A percentile compares a stretch with the other conserved stretches of the same genome.
phyloP scores from a whole-genome alignment of 2,329 filamentous ascomycete genomes.

The Seiridium unicorne region DNA sequence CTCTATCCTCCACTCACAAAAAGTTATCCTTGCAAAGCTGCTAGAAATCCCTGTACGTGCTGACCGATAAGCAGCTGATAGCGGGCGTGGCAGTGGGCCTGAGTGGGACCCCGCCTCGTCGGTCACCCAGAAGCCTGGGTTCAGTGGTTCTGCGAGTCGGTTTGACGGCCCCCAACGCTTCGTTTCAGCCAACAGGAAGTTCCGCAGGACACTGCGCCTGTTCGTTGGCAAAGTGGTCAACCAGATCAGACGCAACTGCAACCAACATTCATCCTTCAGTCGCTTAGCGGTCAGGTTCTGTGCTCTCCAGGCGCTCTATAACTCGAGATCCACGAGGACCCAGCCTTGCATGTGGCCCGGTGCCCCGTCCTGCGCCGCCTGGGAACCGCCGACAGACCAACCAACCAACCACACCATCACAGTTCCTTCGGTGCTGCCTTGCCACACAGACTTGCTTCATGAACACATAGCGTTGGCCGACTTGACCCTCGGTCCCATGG shows the following conservation, averaged over 20 bases:
- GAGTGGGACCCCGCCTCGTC: no score
- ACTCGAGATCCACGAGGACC: background rate
- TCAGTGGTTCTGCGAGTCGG: background rate
- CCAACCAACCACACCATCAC: background rate
- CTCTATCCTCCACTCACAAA: background rate
- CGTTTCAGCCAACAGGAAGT: background rate
- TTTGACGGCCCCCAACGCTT: background rate
- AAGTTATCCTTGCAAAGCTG: background rate
- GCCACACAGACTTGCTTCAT: background rate
- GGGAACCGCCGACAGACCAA: background rate
- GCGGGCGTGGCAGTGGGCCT: background rate
- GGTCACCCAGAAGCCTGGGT: background rate
- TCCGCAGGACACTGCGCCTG: background rate
- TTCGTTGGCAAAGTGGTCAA: no score
- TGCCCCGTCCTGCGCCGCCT: background rate
- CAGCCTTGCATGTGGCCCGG: background rate
- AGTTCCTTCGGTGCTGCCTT: background rate
- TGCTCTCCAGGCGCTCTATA: no score
- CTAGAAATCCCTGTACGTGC: background rate
- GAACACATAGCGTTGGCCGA: background rate
- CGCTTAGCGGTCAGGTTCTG: no score
- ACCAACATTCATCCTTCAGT: no score
- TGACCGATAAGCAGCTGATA: conserved; percentile 2
- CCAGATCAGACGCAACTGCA: no score
- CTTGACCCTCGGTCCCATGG: background rate